Percentiles rank a stretch among this genome's conserved stretches.
Evolutionary conservation across 2,329 filamentous ascomycete species (phyloP).

Genomic region (Emmonsia crescens): DNA sequence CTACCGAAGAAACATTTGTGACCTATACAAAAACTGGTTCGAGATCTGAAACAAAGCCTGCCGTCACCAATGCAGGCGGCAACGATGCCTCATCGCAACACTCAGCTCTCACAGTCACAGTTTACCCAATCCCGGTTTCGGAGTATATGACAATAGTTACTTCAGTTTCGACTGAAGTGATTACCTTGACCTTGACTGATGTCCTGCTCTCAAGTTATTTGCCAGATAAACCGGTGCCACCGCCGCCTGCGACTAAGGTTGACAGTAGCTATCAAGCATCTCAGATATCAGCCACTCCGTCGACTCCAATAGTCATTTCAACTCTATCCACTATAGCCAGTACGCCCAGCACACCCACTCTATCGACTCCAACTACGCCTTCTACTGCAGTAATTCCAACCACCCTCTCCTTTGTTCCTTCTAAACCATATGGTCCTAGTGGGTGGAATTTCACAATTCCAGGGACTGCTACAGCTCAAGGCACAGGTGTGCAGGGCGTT

Average conservation of each 20-base stretch:
- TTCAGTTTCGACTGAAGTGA: background rate
- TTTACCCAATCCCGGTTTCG: background rate
- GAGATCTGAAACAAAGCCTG: background rate
- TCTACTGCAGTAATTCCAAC: background rate
- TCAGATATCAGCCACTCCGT: background rate
- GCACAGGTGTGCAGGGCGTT: background rate
- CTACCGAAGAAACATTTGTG: background rate
- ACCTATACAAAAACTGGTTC: background rate
- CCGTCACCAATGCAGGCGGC: background rate
- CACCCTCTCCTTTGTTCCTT: background rate
- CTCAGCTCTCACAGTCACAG: background rate
- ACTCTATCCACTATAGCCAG: background rate
- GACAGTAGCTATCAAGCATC: background rate
- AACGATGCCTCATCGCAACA: background rate
- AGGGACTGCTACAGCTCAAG: background rate
- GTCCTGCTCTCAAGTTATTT: background rate
- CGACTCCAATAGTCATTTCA: background rate
- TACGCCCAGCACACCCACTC: too few species aligned
- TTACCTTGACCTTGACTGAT: background rate
- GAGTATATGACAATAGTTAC: background rate
- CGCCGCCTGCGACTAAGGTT: background rate
- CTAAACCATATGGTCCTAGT: background rate
- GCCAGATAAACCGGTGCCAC: background rate
- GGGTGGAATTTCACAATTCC: slow-evolving; percentile 2
- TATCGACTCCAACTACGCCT: background rate